Base-by-base conservation (phyloP, 2,329 filamentous ascomycete species). In the Neonectria coccinea region DNA sequence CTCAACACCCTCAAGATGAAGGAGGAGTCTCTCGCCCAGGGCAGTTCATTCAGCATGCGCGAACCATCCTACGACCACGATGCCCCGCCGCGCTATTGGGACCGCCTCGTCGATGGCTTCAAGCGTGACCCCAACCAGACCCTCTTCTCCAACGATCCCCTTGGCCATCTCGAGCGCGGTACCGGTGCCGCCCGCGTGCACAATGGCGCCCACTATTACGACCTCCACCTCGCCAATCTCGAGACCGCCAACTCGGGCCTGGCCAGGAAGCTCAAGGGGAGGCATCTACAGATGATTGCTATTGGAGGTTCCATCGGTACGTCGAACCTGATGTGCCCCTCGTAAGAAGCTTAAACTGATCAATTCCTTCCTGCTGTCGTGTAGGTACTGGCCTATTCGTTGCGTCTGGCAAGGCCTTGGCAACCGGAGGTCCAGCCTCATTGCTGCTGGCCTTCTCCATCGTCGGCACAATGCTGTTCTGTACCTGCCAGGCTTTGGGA, bases 261-360 rank as follows among this genome's bases (percentile, higher is more conserved):
- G 55, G 88, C 91, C 55, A 86, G 94, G 74, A 90, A 89, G 77
- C 81, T 97, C 70, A 96, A 97, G 80, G 89, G 90, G 20, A 86
- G 94, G 52, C 95, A 98, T 82, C 77, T 97, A 76, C 94, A 97
- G 82, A 97, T 97, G 95, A 97, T 97, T 83, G 95, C 95, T 14
- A 97, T 97, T 70, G 94, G 94, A 72, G 94, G 94, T 47, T 95
- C 92, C 11, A 97, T 97, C 73, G 92, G 92, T 88, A 81, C 44
- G 78, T 68, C 31, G 29, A 22, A 10, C 12, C 18, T 18, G 25
- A 25, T 25, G 25, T 25, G 27, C 45, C 45, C 44, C 45, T 48
- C 25, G 20, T 61, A 22, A 56, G 55, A 41, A 58, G 12, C 12
- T 14, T 50, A 14, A 4, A 29, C 65, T 73, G 59, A 73, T 62